A percentile compares a stretch with the other conserved stretches of the same genome.
Conservation (phyloP, 2,329 filamentous ascomycete genomes). For the Celoporthe dispersa region DNA sequence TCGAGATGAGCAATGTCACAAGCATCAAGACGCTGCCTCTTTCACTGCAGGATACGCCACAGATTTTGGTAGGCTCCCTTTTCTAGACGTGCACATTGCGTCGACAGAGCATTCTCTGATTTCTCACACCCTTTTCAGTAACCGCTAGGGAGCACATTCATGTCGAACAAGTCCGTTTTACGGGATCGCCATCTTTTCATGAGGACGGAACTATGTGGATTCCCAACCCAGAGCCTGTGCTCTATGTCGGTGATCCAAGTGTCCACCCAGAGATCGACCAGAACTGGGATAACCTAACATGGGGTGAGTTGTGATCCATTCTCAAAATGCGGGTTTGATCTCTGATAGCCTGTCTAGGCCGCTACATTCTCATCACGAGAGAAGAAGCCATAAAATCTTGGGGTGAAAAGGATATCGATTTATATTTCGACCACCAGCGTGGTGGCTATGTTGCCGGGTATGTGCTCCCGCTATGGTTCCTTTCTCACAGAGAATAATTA, state of each 20-base stretch:
- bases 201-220: background rate
- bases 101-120: background rate
- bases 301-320: background rate
- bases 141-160: background rate
- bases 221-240: background rate
- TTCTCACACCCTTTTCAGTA: background rate
- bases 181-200: background rate
- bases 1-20: background rate
- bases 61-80: background rate
- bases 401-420: background rate
- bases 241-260: background rate
- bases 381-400: background rate
- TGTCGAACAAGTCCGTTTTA: background rate
- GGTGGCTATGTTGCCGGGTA: background rate
- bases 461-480: background rate
- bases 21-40: background rate
- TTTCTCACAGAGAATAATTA: background rate
- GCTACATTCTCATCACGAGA: background rate
- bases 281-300: background rate
- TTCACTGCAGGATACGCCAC: background rate
- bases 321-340: background rate
- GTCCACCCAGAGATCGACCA: background rate
- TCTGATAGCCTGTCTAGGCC: background rate
- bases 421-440: background rate
- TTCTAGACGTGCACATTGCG: background rate